These are phyloP conservation scores for Voacanga thouarsii DNA, from an alignment of 257 asterid genomes.

Conservation along the genomic window DNA sequence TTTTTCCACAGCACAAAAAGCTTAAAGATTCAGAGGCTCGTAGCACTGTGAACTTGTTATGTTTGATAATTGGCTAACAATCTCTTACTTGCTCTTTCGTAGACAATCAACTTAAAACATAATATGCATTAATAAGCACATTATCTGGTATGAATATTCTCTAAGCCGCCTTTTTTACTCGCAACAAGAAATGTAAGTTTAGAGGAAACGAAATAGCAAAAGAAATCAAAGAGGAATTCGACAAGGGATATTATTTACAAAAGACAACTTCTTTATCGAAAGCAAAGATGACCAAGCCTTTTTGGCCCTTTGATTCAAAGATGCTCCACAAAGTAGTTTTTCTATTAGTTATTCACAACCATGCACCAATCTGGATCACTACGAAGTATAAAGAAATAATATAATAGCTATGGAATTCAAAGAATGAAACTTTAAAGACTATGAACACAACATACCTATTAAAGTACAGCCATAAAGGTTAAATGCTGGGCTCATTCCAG, in stretches of 20 bases:
- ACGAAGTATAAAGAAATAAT: background rate
- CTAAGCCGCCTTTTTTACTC: background rate
- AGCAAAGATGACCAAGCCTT: background rate
- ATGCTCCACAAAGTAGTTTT: background rate
- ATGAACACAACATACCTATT: constrained; percentile 45
- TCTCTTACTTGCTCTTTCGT: no score
- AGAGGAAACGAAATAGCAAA: background rate
- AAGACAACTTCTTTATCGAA: background rate
- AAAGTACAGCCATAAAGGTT: constrained; percentile 77
- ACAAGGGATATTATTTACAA: background rate
- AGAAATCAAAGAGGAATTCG: background rate
- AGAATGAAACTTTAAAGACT: background rate
- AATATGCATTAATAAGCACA: background rate
- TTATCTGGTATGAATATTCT: background rate
- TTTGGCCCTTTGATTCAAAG: background rate
- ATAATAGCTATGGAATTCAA: background rate
- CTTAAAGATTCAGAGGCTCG: background rate
- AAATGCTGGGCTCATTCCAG: constrained; percentile 91
- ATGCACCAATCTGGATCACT: background rate
- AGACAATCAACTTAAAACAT: no score
- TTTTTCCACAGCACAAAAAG: background rate
- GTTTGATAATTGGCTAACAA: no score
- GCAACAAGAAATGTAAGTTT: background rate
- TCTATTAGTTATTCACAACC: background rate
- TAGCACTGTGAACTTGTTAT: background rate